These are phyloP conservation scores for Agaricus sinodeliciosus DNA, from an alignment of 768 basidiomycete species.

Conservation along the genomic window DNA sequence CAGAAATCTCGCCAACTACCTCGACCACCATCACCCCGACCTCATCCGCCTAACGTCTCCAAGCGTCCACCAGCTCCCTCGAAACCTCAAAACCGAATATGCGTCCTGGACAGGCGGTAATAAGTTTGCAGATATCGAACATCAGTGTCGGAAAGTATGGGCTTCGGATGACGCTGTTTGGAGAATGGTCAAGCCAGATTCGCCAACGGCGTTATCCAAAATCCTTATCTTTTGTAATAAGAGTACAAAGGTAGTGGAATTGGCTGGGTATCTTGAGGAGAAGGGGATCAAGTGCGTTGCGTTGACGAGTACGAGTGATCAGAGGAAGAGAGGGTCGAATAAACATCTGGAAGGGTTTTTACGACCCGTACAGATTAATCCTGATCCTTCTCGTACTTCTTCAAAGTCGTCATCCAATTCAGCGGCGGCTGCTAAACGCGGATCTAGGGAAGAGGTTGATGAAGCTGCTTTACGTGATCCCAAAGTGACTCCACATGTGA, in stretches of 20 bases:
- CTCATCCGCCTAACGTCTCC: conserved; percentile 77
- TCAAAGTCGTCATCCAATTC: no score
- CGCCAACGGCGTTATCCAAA: conserved; percentile 41
- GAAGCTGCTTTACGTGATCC: conserved; percentile 17
- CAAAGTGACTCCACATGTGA: conserved; percentile 48
- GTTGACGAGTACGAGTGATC: conserved; percentile 56
- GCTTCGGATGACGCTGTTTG: conserved; percentile 46
- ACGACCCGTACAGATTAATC: conserved; percentile 18
- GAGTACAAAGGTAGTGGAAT: conserved; percentile 55
- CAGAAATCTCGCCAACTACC: conserved; percentile 58
- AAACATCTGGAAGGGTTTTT: conserved; percentile 75
- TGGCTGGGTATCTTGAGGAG: conserved; percentile 51
- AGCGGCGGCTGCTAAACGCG: no score
- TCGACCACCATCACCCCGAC: conserved; percentile 53
- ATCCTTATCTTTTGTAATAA: conserved; percentile 84
- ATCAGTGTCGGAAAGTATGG: conserved; percentile 69
- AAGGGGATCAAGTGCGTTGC: conserved; percentile 58
- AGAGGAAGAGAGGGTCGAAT: conserved; percentile 62
- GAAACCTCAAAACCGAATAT: conserved; percentile 63
- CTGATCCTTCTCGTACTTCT: conserved; percentile 6
- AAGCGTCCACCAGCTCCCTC: conserved; percentile 71
- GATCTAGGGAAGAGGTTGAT: conserved; percentile 6
- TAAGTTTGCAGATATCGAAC: conserved; percentile 73
- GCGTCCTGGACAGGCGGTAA: conserved; percentile 75
- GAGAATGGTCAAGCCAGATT: conserved; percentile 16